Conservation (phyloP, 441 rosid genomes). For the Euphorbia schlechtendalii region DNA sequence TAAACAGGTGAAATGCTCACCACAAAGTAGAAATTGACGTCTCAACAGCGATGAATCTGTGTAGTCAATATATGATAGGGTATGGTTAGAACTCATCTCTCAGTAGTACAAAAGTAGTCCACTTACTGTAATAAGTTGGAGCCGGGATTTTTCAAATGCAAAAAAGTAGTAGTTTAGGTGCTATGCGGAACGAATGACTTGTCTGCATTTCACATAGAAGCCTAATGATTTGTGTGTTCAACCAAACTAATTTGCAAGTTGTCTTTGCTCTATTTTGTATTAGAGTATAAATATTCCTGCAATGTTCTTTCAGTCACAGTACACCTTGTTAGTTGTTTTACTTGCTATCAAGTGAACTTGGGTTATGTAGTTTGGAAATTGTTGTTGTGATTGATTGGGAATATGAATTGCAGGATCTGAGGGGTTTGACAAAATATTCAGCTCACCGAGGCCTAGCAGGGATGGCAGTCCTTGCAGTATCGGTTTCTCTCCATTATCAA, state of each 20-base stretch:
- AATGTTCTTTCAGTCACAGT: no score
- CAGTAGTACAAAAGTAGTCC: background rate
- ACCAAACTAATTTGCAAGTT: background rate
- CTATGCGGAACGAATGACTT: background rate
- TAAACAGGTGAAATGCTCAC: background rate
- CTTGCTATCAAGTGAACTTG: no score
- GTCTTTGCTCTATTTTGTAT: background rate
- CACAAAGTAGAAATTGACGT: background rate
- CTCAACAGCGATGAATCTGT: background rate
- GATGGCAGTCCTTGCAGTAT: slow-evolving; percentile 35
- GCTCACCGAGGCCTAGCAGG: slow-evolving; percentile 42
- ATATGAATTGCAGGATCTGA: slow-evolving; percentile 60
- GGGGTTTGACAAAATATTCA: slow-evolving; percentile 70
- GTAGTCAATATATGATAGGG: background rate
- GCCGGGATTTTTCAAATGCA: background rate
- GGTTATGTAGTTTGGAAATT: background rate
- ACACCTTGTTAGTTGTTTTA: no score
- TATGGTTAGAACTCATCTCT: background rate
- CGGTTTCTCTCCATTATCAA: slow-evolving; percentile 28
- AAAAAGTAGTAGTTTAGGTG: background rate
- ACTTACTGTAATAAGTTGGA: background rate
- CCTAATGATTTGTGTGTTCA: background rate
- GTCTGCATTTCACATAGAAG: background rate
- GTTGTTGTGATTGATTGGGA: slow-evolving; percentile 5
- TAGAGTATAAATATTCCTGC: background rate